These are phyloP conservation scores for Barnettozyma salicaria DNA, from an alignment of 805 yeast genomes.

Conservation along the genomic window DNA sequence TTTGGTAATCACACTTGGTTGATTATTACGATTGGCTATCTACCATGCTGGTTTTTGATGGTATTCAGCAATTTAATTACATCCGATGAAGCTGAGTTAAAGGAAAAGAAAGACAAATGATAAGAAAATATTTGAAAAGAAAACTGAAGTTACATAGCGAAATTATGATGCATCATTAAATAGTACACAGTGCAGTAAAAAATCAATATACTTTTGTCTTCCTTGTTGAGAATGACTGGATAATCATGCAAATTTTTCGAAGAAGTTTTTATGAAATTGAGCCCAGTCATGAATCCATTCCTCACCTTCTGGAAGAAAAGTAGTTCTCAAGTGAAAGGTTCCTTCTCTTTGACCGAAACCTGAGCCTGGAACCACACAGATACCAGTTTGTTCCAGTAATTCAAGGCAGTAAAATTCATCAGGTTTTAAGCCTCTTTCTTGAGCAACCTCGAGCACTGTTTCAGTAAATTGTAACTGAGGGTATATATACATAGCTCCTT, in stretches of 20 bases:
- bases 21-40: conserved; percentile 67
- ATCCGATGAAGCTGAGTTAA: conserved; percentile 1
- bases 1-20: conserved; percentile 85
- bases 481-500: conserved; percentile 97
- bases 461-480: conserved; percentile 68
- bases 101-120: conserved; percentile 10
- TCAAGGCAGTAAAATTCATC: conserved; percentile 89
- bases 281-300: conserved; percentile 83
- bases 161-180: background rate
- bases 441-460: conserved; percentile 58
- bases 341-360: conserved; percentile 94
- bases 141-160: too few relatives aligned
- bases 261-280: conserved; percentile 69
- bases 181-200: too few relatives aligned
- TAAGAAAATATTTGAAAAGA: conserved; percentile 6
- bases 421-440: conserved; percentile 48
- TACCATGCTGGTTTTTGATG: conserved; percentile 67
- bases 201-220: too few relatives aligned
- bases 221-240: too few relatives aligned
- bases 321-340: conserved; percentile 90
- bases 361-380: conserved; percentile 95
- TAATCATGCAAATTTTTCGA: conserved; percentile 23
- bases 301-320: conserved; percentile 92
- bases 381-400: conserved; percentile 81
- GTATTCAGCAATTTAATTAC: conserved; percentile 23